A percentile compares a stretch with the other conserved stretches of the same genome.
Evolutionary conservation across 805 yeast species (phyloP).

Genomic region (Candida insectorum): DNA sequence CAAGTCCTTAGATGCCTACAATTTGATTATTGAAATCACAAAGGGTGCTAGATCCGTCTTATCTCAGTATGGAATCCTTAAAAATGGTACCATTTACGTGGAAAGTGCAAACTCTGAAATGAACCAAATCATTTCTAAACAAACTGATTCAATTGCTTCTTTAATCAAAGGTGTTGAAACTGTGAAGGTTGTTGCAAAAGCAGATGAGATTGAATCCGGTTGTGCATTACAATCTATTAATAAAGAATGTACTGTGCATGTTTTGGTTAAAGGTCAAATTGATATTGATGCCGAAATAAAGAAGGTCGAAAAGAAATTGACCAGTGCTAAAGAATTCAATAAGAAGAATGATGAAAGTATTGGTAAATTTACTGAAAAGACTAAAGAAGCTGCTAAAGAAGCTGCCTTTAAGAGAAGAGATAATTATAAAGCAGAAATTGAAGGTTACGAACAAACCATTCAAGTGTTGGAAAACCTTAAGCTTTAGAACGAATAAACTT

Average conservation of each 20-base stretch:
- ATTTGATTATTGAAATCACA: constrained; percentile 78
- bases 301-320: constrained; percentile 77
- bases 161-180: constrained; percentile 86
- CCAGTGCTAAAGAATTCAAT: constrained; percentile 57
- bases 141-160: constrained; percentile 83
- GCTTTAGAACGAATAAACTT: too few species aligned
- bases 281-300: constrained; percentile 87
- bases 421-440: constrained; percentile 78
- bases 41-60: constrained; percentile 89
- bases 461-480: constrained; percentile 78
- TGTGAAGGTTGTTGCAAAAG: constrained; percentile 58
- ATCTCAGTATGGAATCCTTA: constrained; percentile 84
- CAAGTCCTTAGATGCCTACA: constrained; percentile 72
- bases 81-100: constrained; percentile 82
- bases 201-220: constrained; percentile 73
- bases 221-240: constrained; percentile 82
- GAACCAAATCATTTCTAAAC: constrained; percentile 56
- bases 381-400: constrained; percentile 76
- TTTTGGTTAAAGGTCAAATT: constrained; percentile 90
- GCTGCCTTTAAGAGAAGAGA: constrained; percentile 67
- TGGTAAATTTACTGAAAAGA: constrained; percentile 83
- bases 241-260: constrained; percentile 80
- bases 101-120: constrained; percentile 56
- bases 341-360: constrained; percentile 68
- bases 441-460: constrained; percentile 84